Evolutionary conservation across 1,139 yeast genomes (phyloP).

Genomic region (Pichia sp.): DNA sequence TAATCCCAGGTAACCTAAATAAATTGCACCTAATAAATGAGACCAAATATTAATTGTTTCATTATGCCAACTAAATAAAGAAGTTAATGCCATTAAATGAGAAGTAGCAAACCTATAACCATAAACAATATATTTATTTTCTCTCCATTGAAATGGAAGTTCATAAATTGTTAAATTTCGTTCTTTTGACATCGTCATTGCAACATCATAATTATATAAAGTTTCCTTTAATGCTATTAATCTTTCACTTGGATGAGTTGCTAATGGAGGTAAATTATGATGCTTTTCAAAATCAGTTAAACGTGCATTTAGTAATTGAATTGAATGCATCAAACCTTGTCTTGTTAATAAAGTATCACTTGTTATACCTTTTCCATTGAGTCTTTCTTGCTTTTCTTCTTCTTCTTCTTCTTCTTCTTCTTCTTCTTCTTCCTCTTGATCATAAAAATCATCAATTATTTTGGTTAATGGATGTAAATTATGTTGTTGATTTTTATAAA

Average conservation of each 20-base stretch:
- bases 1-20: constrained; percentile 50
- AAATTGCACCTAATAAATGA: constrained; percentile 64
- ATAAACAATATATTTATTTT: constrained; percentile 72
- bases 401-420: not conserved
- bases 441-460: constrained; percentile 45
- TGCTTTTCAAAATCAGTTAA: constrained; percentile 24
- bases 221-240: constrained; percentile 35
- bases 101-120: constrained; percentile 81
- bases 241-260: constrained; percentile 34
- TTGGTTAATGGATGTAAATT: constrained; percentile 35
- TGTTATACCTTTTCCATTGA: too few species aligned
- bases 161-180: constrained; percentile 75
- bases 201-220: constrained; percentile 56
- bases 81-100: constrained; percentile 51
- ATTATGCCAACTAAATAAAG: constrained; percentile 66
- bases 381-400: not conserved
- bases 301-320: constrained; percentile 13
- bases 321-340: constrained; percentile 7
- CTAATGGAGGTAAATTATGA: constrained; percentile 14
- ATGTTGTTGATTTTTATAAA: constrained; percentile 22
- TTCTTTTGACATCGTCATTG: constrained; percentile 47
- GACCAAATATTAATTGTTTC: constrained; percentile 95
- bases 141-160: constrained; percentile 89
- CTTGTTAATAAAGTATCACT: not conserved
- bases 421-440: constrained; percentile 8